These are phyloP conservation scores for Apiotrichum siamense DNA, from an alignment of 1,284 basidiomycete species.

Conservation along the genomic window DNA sequence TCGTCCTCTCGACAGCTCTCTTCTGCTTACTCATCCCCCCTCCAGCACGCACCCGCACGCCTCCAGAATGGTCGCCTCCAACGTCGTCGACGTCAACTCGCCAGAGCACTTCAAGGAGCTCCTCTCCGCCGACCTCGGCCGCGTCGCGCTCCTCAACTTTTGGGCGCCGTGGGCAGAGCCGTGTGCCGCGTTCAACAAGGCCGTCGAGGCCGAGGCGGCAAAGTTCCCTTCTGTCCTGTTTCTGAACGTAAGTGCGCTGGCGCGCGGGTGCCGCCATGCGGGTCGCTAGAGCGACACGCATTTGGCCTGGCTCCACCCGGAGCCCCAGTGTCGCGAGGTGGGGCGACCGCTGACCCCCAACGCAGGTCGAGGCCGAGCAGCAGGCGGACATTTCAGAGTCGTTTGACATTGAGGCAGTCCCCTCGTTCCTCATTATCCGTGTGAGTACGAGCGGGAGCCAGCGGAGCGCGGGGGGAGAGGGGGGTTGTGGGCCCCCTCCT, in stretches of 20 bases:
- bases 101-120: slow-evolving; percentile 66
- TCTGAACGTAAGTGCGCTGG: slow-evolving; percentile 56
- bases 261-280: not conserved
- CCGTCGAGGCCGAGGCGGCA: slow-evolving; percentile 63
- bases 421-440: slow-evolving; percentile 74
- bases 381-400: slow-evolving; percentile 86
- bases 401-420: slow-evolving; percentile 88
- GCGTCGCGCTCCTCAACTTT: slow-evolving; percentile 82
- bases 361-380: slow-evolving; percentile 81
- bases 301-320: too few relatives aligned
- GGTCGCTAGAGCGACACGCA: not conserved
- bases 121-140: slow-evolving; percentile 66
- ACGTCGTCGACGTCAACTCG: slow-evolving; percentile 54
- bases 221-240: slow-evolving; percentile 66
- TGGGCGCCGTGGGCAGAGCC: slow-evolving; percentile 91
- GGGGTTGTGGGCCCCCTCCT: too few relatives aligned
- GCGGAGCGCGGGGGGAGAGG: too few relatives aligned
- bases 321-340: too few relatives aligned
- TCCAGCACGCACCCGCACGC: not conserved
- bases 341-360: not conserved
- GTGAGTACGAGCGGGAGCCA: slow-evolving; percentile 50
- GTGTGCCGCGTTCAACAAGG: slow-evolving; percentile 77
- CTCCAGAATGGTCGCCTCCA: slow-evolving; percentile 32
- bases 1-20: too few relatives aligned
- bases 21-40: not conserved